Evolutionary conservation across 2,329 filamentous ascomycete genomes (phyloP).

Genomic region (Colletotrichum abscissum): DNA sequence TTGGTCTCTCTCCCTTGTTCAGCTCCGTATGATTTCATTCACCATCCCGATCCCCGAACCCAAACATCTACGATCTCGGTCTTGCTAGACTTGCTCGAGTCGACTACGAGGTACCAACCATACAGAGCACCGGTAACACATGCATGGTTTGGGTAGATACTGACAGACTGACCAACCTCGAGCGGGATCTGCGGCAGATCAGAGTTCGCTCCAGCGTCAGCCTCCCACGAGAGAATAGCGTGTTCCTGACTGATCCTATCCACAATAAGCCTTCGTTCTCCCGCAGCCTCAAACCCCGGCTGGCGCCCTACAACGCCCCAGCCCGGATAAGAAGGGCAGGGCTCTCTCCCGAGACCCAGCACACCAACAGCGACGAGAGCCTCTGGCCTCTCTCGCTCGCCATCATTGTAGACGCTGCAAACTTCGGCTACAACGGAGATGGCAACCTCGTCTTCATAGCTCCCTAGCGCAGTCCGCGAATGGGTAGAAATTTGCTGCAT

Average conservation of each 20-base stretch:
- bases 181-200: slow-evolving; percentile 49
- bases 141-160: slow-evolving; percentile 73
- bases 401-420: slow-evolving; percentile 65
- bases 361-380: slow-evolving; percentile 68
- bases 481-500: slow-evolving; percentile 73
- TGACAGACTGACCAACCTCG: slow-evolving; percentile 41
- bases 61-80: slow-evolving; percentile 66
- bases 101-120: slow-evolving; percentile 68
- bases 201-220: slow-evolving; percentile 36
- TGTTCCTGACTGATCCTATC: slow-evolving; percentile 75
- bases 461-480: slow-evolving; percentile 43
- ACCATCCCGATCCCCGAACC: slow-evolving; percentile 66
- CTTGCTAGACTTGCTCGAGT: slow-evolving; percentile 54
- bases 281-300: background rate
- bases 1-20: background rate
- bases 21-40: background rate
- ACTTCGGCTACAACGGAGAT: slow-evolving; percentile 71
- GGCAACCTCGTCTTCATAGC: slow-evolving; percentile 59
- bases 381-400: slow-evolving; percentile 52
- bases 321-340: slow-evolving; percentile 68
- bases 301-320: slow-evolving; percentile 67
- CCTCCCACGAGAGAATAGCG: slow-evolving; percentile 65
- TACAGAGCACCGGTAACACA: slow-evolving; percentile 71
- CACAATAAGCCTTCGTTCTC: slow-evolving; percentile 58
- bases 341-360: slow-evolving; percentile 70